Conservation (phyloP, 352 stramenopile genomes). For the Pythium insidiosum region DNA sequence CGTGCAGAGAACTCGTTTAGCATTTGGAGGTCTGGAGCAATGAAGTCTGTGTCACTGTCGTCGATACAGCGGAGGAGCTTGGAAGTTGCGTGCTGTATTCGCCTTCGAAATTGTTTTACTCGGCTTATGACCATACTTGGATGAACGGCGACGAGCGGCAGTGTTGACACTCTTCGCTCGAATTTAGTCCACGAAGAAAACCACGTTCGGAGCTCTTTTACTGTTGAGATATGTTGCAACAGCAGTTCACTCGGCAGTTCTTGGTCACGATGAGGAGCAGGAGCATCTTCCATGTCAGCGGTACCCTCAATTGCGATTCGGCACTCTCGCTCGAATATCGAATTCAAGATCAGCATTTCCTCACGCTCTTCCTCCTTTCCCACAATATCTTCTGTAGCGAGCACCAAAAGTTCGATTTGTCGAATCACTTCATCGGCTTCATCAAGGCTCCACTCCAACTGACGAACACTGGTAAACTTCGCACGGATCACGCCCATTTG, state of each 20-base stretch:
- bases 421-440: too few relatives aligned
- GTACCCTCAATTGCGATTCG: constrained; percentile 8
- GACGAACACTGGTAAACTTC: too few relatives aligned
- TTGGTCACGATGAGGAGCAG: constrained; percentile 18
- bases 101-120: constrained; percentile 48
- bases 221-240: constrained; percentile 39
- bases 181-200: constrained; percentile 37
- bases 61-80: constrained; percentile 9
- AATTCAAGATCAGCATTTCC: constrained; percentile 27
- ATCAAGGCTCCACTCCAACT: too few relatives aligned
- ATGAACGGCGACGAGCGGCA: constrained; percentile 31
- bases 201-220: constrained; percentile 52
- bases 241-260: constrained; percentile 39
- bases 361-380: constrained; percentile 37
- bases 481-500: constrained; percentile 28
- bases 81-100: constrained; percentile 28
- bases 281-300: neutral
- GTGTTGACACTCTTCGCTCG: constrained; percentile 34
- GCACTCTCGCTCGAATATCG: constrained; percentile 39
- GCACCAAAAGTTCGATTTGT: too few relatives aligned
- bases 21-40: constrained; percentile 19
- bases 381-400: too few relatives aligned
- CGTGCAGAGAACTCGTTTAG: constrained; percentile 23
- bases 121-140: constrained; percentile 38
- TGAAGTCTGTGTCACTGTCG: constrained; percentile 4